Conservation (phyloP, 805 yeast genomes). For the Yarrowia alimentaria region DNA sequence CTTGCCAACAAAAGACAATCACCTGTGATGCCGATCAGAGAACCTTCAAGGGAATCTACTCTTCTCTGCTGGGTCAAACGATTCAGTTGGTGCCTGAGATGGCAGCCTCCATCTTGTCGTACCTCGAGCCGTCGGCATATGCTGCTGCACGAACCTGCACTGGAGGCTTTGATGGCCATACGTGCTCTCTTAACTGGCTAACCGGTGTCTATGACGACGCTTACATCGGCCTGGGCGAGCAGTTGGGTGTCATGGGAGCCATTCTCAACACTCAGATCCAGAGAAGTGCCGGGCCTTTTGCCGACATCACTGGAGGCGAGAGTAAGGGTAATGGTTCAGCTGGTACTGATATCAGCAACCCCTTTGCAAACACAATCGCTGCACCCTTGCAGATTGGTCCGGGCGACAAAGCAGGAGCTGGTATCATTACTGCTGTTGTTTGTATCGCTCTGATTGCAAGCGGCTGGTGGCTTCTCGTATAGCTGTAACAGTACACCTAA, state of each 20-base stretch:
- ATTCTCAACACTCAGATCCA: constrained; percentile 47
- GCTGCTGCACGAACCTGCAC: constrained; percentile 78
- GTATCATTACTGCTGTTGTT: constrained; percentile 33
- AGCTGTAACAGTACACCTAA: too few relatives aligned
- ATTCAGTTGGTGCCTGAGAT: constrained; percentile 50
- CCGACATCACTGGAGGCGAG: constrained; percentile 64
- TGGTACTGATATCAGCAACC: constrained; percentile 43
- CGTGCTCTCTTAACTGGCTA: constrained; percentile 79
- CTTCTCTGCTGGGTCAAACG: constrained; percentile 63
- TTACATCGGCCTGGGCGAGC: constrained; percentile 77
- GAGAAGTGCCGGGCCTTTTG: constrained; percentile 53
- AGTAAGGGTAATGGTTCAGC: constrained; percentile 67
- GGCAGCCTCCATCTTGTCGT: constrained; percentile 45
- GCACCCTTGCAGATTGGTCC: constrained; percentile 29
- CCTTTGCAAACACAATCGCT: not conserved
- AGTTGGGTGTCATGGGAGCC: constrained; percentile 70
- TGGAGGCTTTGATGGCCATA: constrained; percentile 77
- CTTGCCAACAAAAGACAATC: constrained; percentile 56
- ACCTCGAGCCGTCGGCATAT: constrained; percentile 52
- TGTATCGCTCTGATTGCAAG: constrained; percentile 28
- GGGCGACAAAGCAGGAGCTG: constrained; percentile 34
- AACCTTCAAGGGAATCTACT: constrained; percentile 66
- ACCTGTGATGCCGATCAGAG: constrained; percentile 71
- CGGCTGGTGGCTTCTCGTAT: constrained; percentile 33
- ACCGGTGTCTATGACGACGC: constrained; percentile 57